Conservation (phyloP, 2,329 filamentous ascomycete genomes). For the Talaromyces sp. region DNA sequence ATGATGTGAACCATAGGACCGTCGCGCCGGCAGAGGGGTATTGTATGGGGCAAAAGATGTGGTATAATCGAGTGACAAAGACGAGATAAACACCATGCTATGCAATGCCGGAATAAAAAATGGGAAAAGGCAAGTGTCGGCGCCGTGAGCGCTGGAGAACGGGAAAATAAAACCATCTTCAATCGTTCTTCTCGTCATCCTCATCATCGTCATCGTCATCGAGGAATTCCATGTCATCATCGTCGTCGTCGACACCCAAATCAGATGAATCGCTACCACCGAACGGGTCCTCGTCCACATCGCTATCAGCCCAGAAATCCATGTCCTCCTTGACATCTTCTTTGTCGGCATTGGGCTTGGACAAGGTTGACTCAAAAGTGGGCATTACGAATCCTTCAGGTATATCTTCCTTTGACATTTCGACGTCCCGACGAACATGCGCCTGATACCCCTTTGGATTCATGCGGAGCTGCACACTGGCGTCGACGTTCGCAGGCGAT, state of each 20-base stretch:
- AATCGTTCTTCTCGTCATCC: constrained; percentile 22
- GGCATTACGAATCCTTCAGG: constrained; percentile 80
- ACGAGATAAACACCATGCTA: constrained; percentile 8
- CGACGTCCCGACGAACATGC: constrained; percentile 65
- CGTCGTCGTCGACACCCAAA: constrained; percentile 7
- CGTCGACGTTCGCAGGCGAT: constrained; percentile 92
- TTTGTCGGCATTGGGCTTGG: constrained; percentile 36
- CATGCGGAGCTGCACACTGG: constrained; percentile 79
- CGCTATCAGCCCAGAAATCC: constrained; percentile 77
- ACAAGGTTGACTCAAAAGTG: constrained; percentile 53
- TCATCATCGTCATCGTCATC: constrained; percentile 15
- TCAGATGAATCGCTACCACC: constrained; percentile 62
- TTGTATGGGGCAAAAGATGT: not conserved
- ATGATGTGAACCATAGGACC: not conserved
- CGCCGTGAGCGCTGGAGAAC: not conserved
- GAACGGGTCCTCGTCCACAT: constrained; percentile 64
- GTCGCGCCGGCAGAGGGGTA: constrained; percentile 8
- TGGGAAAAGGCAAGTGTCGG: not conserved
- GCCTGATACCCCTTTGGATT: constrained; percentile 65
- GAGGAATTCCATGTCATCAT: constrained; percentile 24
- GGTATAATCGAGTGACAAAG: not conserved
- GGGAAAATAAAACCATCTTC: not conserved
- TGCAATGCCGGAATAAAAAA: constrained; percentile 3
- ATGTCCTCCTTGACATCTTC: constrained; percentile 64
- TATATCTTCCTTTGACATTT: constrained; percentile 72